Base-by-base conservation (phyloP, 768 basidiomycete species). In the Termitomyces sp. region DNA sequence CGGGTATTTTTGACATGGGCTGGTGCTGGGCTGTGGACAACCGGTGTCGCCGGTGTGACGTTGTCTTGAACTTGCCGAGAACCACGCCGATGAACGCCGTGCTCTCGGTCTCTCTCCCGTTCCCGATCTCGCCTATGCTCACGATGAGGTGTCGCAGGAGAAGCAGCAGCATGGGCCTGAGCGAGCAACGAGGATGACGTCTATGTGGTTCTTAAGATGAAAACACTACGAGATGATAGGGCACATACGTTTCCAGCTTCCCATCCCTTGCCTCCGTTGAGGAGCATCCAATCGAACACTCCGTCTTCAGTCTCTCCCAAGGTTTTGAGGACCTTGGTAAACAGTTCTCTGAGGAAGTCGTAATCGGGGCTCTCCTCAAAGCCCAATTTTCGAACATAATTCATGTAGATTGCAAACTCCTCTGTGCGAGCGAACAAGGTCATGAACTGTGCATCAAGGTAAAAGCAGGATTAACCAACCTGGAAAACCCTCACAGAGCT, bases 341-440 rank as follows among this genome's bases (percentile, higher is more conserved):
- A 98, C 27, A 99, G 79, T 62, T 98, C 96, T 44, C 95, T 85
- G 55, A 99, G 82, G 72, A 99, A 99, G 67, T 99, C 96, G 64
- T 99, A 99, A 73, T 99, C 96, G 2, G 96, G 96, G 26, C 85
- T 85, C 74, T 99, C 96, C 70, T 98, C 97, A 68, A 98, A 99
- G 27, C 95, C 96, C 58, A 99, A 82, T 73, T 97, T 98, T 50
- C 96, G 92, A 45, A 99, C 96, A 65, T 99, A 99, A 76, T 97
- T 98, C 87, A 99, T 94, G 75, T 98, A 99, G 64, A 98, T 98
- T 20, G 88, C 86, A 68, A 99, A 98, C 68, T 98, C 96, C 82
- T 98, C 96, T 95, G 73, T 96, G 95, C 95, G 36, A 43, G 16
- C 10, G 37, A 43, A 18, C 12, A 50, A 22, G 39, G 44, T 50